Evolutionary conservation across 495 filamentous ascomycete genomes (phyloP).

Genomic region (Hypoxylon rickii): DNA sequence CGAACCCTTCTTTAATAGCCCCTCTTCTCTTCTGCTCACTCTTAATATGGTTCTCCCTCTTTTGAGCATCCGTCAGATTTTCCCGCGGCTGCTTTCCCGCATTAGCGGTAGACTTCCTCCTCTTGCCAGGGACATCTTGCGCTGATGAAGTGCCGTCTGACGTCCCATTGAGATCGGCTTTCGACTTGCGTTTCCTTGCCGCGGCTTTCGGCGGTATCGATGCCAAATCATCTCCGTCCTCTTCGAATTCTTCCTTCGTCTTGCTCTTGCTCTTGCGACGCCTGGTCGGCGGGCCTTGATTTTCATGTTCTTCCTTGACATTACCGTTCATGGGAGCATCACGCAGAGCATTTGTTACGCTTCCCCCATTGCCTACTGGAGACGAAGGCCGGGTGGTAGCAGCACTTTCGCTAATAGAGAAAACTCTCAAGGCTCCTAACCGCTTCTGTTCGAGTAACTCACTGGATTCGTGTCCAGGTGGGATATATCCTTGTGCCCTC

Average conservation of each 20-base stretch:
- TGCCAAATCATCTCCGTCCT: constrained; percentile 24
- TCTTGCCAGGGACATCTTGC: constrained; percentile 36
- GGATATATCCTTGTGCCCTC: constrained; percentile 58
- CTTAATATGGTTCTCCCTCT: constrained; percentile 83
- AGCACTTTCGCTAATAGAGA: constrained; percentile 56
- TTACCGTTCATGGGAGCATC: constrained; percentile 27
- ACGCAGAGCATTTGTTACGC: constrained; percentile 28
- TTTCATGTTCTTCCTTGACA: constrained; percentile 44
- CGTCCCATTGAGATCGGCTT: constrained; percentile 32
- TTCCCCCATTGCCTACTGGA: constrained; percentile 49
- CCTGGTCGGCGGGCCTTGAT: constrained; percentile 46
- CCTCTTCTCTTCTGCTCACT: constrained; percentile 87
- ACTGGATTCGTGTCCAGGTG: constrained; percentile 59
- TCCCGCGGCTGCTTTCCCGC: constrained; percentile 62
- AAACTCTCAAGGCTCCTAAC: constrained; percentile 57
- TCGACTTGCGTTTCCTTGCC: constrained; percentile 45
- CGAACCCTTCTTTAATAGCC: constrained; percentile 76
- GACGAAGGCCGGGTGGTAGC: constrained; percentile 64
- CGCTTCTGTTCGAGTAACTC: constrained; percentile 59
- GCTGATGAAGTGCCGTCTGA: constrained; percentile 29
- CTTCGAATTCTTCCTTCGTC: constrained; percentile 31
- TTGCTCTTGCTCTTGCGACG: constrained; percentile 54
- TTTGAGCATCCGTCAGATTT: constrained; percentile 83
- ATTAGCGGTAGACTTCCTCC: constrained; percentile 32
- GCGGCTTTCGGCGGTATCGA: constrained; percentile 18